Conservation (phyloP, 805 yeast species). For the Lipomyces kockii region DNA sequence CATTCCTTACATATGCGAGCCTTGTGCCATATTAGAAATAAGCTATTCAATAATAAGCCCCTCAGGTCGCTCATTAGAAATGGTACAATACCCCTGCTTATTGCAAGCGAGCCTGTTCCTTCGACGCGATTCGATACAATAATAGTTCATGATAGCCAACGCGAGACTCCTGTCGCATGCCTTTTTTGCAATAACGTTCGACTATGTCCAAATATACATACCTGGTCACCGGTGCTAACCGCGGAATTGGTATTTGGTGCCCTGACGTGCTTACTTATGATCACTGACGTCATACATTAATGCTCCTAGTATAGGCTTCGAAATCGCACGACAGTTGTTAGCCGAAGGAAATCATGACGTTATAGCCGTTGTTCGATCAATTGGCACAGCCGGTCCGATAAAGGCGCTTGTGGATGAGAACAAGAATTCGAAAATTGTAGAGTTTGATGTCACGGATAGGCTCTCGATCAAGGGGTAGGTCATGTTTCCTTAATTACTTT, state of each 20-base stretch:
- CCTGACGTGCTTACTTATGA: neutral
- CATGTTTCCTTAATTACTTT: neutral
- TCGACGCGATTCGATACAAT: too few species aligned
- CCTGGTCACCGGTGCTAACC: conserved; percentile 16
- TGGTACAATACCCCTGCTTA: too few species aligned
- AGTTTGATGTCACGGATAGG: conserved; percentile 14
- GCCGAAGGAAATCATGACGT: conserved; percentile 1
- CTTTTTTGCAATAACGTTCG: neutral
- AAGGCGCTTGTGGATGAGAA: conserved; percentile 3
- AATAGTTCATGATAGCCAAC: too few species aligned
- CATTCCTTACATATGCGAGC: too few species aligned
- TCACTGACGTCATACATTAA: neutral
- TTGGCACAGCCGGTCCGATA: neutral
- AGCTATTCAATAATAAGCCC: too few species aligned
- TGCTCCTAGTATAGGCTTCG: conserved; percentile 6
- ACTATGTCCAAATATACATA: conserved; percentile 5
- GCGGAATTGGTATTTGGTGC: conserved; percentile 16
- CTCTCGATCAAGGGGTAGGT: conserved; percentile 10
- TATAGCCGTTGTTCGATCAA: conserved; percentile 16
- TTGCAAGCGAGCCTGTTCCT: too few species aligned
- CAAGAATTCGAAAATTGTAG: conserved; percentile 7
- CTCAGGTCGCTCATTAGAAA: too few species aligned
- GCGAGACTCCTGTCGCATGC: neutral
- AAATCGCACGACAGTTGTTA: conserved; percentile 11
- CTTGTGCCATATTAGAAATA: too few species aligned